Evolutionary conservation across 768 basidiomycete species (phyloP).

Genomic region (Floccularia luteovirens): DNA sequence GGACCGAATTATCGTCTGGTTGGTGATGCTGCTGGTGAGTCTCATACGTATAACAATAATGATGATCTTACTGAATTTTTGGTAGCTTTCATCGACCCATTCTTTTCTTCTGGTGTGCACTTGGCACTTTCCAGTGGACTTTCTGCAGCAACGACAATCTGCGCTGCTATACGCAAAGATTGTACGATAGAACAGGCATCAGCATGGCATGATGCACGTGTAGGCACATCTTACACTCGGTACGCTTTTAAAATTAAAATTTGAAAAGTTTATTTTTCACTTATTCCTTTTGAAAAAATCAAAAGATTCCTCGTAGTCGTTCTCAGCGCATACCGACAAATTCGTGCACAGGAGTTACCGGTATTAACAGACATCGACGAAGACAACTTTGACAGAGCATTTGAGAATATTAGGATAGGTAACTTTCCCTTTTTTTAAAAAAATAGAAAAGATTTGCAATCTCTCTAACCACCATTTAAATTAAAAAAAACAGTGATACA

Average conservation of each 20-base stretch:
- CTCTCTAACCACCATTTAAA: not conserved
- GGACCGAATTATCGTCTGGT: conserved; percentile 22
- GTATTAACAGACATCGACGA: conserved; percentile 35
- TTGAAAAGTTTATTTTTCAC: not conserved
- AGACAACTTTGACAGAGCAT: conserved; percentile 41
- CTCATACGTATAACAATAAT: not conserved
- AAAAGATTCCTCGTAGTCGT: conserved; percentile 36
- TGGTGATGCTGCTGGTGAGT: conserved; percentile 21
- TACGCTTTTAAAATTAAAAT: conserved; percentile 4
- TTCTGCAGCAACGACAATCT: conserved; percentile 25
- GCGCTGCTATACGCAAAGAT: conserved; percentile 22
- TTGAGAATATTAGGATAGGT: conserved; percentile 32
- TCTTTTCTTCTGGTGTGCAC: conserved; percentile 24
- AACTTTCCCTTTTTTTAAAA: conserved; percentile 1
- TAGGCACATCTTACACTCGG: conserved; percentile 27
- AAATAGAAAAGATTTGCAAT: not conserved
- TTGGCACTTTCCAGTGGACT: conserved; percentile 22
- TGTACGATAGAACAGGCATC: conserved; percentile 20
- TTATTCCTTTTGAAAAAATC: not conserved
- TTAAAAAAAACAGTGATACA: conserved; percentile 14
- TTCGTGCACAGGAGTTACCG: conserved; percentile 27
- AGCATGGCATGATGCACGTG: conserved; percentile 21
- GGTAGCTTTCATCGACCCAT: conserved; percentile 19
- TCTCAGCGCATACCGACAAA: conserved; percentile 40
- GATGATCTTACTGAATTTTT: not conserved